Percentiles rank a stretch among this genome's conserved stretches.
phyloP scores from a whole-genome alignment of 106 monocot genomes.

The Allium sativum region DNA sequence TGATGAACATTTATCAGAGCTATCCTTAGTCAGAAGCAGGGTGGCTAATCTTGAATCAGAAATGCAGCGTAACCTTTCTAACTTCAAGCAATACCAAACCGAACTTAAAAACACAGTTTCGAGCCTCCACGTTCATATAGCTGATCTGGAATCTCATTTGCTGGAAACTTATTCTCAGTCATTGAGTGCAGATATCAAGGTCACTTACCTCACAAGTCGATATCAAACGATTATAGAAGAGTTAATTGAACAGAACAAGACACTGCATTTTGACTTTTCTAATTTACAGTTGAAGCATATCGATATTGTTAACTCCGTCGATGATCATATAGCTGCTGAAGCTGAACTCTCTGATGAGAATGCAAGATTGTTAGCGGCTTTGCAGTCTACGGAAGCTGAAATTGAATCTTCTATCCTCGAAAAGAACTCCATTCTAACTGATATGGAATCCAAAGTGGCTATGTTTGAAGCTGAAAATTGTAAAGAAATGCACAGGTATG shows the following conservation, averaged over 20 bases:
- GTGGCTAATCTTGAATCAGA: slow-evolving; percentile 42
- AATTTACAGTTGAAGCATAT: slow-evolving; percentile 31
- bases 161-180: slow-evolving; percentile 19
- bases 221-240: slow-evolving; percentile 17
- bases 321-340: slow-evolving; percentile 17
- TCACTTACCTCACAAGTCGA: slow-evolving; percentile 41
- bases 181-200: slow-evolving; percentile 40
- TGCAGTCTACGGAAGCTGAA: slow-evolving; percentile 26
- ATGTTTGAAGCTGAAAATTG: slow-evolving; percentile 16
- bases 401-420: slow-evolving; percentile 10
- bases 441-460: slow-evolving; percentile 16
- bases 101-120: slow-evolving; percentile 17
- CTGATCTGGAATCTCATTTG: slow-evolving; percentile 40
- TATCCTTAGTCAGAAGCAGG: slow-evolving; percentile 28
- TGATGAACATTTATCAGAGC: slow-evolving; percentile 47
- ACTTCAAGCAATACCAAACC: slow-evolving; percentile 27
- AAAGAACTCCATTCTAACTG: slow-evolving; percentile 1
- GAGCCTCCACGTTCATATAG: slow-evolving; percentile 22
- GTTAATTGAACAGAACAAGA: slow-evolving; percentile 15
- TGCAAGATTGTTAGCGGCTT: slow-evolving; percentile 17
- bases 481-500: slow-evolving; percentile 14
- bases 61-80: slow-evolving; percentile 26
- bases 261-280: slow-evolving; percentile 13
- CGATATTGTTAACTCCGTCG: slow-evolving; percentile 8
- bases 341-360: slow-evolving; percentile 32